Evolutionary conservation across 2,329 filamentous ascomycete genomes (phyloP), one percentile per base, ranked within the genome.

Genomic region (Aureobasidium subglaciale): DNA sequence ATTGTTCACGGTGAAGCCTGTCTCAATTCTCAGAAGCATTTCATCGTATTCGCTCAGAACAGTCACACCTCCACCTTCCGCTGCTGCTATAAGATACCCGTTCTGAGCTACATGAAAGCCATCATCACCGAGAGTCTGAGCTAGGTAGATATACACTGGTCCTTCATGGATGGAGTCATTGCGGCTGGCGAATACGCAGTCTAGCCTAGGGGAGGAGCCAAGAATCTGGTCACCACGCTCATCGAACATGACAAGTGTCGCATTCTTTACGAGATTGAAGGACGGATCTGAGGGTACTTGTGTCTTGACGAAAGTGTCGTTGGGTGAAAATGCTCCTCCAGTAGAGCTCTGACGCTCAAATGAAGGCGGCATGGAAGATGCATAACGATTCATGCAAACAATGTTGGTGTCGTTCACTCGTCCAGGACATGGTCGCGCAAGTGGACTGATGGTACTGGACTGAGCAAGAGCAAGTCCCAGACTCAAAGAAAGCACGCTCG

Each of bases 101-200:
- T 63, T 56, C 24, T 58, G 40, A 35, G 56, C 56, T 13, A 61
- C 59, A 37, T 61, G 59, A 24, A 63, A 55, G 10, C 60, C 62
- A 56, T 62, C 62, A 5, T 56, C 57, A 6, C 56, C 58, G 22
- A 58, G 60, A 1, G 56, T 60, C 49, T 59, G 50, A 16, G 60
- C 56, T 15, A 56, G 48, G 49, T 58, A 61, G 20, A 63, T 62
- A 43, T 72, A 75, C 9, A 74, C 70, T 2, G 72, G 72, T 5
- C 71, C 72, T 64, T 75, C 72, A 56, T 75, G 72, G 8, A 73
- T 68, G 4, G 68, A 67, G 6, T 62, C 55, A n/a, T 63, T 64
- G 15, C 72, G 65, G n/a, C 65, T 18, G 71, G 62, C 58, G 58
- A 74, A 73, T 50, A 73, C 63, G 52, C 63, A 69, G 22, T 73